Conservation (phyloP, 495 filamentous ascomycete species). For the Talaromyces wortmannii region DNA sequence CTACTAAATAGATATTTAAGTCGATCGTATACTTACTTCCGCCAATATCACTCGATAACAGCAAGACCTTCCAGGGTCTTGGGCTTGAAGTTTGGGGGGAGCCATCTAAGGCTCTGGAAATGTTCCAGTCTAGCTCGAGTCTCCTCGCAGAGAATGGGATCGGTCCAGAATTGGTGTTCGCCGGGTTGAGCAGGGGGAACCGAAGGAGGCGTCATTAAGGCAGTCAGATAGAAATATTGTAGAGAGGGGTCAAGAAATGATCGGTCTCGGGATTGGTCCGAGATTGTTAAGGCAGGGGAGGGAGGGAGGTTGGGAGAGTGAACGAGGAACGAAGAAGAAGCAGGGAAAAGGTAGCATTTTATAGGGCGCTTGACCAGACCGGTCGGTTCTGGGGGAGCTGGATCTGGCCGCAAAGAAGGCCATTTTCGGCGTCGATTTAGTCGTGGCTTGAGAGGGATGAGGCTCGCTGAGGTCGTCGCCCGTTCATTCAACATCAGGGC, state of each 20-base stretch:
- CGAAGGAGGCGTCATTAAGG: background rate
- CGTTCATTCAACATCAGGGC: background rate
- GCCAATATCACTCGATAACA: constrained; percentile 18
- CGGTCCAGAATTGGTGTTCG: constrained; percentile 21
- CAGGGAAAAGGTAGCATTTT: constrained; percentile 12
- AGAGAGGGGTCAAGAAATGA: too few relatives aligned
- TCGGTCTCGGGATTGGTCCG: too few relatives aligned
- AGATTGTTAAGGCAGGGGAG: too few relatives aligned
- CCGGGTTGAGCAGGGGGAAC: constrained; percentile 11
- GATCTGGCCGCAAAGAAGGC: background rate
- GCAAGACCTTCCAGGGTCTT: constrained; percentile 19
- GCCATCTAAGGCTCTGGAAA: constrained; percentile 19
- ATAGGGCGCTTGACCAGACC: constrained; percentile 9
- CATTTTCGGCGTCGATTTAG: background rate
- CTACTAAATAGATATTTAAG: too few relatives aligned
- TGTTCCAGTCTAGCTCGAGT: constrained; percentile 16
- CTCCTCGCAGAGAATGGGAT: constrained; percentile 17
- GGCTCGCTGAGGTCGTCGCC: background rate
- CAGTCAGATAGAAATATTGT: too few relatives aligned
- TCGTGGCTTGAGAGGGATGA: background rate
- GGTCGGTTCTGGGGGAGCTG: background rate
- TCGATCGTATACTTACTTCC: too few relatives aligned
- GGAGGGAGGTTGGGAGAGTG: background rate
- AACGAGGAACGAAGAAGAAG: background rate
- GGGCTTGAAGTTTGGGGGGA: constrained; percentile 22